These are phyloP conservation scores for Candida hispaniensis DNA, from an alignment of 805 yeast species.

Conservation along the genomic window DNA sequence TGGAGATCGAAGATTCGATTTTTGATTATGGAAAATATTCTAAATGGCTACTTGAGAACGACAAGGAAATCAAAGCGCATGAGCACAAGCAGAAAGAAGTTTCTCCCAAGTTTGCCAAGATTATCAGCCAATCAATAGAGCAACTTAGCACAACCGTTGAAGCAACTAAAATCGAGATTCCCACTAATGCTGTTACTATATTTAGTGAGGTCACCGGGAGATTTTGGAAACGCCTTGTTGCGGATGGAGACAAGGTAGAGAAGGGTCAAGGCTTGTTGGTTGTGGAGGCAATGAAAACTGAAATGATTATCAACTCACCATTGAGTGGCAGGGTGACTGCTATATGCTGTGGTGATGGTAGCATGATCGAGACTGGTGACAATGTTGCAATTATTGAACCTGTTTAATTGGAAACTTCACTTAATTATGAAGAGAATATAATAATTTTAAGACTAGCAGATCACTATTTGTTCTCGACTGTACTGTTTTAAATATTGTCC, in stretches of 20 bases:
- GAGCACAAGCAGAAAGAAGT: constrained; percentile 67
- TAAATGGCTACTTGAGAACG: constrained; percentile 65
- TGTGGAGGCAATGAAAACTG: constrained; percentile 98
- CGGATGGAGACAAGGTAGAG: constrained; percentile 63
- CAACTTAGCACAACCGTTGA: constrained; percentile 48
- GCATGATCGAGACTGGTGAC: constrained; percentile 96
- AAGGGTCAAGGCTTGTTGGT: constrained; percentile 75
- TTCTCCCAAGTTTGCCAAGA: constrained; percentile 70
- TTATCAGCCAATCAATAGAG: constrained; percentile 70
- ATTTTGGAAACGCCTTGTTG: constrained; percentile 81
- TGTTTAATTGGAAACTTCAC: constrained; percentile 6
- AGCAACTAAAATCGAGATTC: constrained; percentile 49
- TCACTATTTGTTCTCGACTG: too few species aligned
- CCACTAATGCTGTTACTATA: constrained; percentile 71
- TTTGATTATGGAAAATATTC: constrained; percentile 76
- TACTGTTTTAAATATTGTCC: too few species aligned
- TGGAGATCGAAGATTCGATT: constrained; percentile 62
- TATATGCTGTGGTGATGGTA: constrained; percentile 67
- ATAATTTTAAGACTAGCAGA: too few species aligned
- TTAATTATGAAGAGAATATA: too few species aligned
- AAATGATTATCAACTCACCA: constrained; percentile 77
- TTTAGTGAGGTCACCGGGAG: constrained; percentile 96
- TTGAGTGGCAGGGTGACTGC: constrained; percentile 28
- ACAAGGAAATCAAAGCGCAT: constrained; percentile 58
- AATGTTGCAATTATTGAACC: constrained; percentile 70